phyloP scores from a whole-genome alignment of 352 stramenopile genomes.

The Phytopythium aichiense region DNA sequence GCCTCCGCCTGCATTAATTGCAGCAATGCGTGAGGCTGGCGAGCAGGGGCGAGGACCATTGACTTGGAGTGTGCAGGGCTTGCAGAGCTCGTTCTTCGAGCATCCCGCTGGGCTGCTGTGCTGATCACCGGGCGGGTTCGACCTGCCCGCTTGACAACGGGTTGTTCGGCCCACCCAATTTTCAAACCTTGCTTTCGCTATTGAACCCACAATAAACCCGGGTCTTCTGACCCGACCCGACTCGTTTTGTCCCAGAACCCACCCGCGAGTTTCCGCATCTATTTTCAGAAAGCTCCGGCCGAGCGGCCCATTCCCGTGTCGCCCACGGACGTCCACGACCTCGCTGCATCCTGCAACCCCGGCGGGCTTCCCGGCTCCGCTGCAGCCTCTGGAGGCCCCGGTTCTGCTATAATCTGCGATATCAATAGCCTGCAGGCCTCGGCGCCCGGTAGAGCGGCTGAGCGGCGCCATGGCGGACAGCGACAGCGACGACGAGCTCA shows the following conservation, averaged over 20 bases:
- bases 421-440: too few species aligned
- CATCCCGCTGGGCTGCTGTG: background rate
- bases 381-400: too few species aligned
- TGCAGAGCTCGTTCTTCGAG: background rate
- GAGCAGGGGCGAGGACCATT: too few species aligned
- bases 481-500: conserved; percentile 87
- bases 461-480: conserved; percentile 42
- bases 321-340: too few species aligned
- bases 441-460: too few species aligned
- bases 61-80: too few species aligned
- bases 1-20: too few species aligned
- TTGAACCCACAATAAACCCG: background rate
- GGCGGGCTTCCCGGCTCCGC: too few species aligned
- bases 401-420: too few species aligned
- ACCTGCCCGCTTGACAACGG: background rate
- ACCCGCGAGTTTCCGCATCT: conserved; percentile 1
- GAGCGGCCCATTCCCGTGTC: background rate
- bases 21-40: too few species aligned
- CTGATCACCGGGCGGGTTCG: background rate
- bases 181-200: too few species aligned
- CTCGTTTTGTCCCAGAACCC: background rate
- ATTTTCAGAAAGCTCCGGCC: background rate
- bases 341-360: too few species aligned
- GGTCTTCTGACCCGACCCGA: background rate
- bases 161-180: background rate